Evolutionary conservation across 768 basidiomycete genomes (phyloP).

Genomic region (Melanogaster broomeanus): DNA sequence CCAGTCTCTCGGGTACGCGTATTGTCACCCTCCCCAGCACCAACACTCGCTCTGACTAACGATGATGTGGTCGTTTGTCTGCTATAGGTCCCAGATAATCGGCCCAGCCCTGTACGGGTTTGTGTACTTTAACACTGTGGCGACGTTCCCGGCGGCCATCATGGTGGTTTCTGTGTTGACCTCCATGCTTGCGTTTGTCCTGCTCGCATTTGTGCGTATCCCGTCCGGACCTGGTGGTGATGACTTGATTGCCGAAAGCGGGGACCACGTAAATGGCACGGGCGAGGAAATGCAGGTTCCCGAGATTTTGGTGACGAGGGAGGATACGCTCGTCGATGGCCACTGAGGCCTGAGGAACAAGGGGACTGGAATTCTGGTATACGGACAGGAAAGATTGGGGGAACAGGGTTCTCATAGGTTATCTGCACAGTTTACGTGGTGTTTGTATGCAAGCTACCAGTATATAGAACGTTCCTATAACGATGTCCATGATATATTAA

Average conservation of each 20-base stretch:
- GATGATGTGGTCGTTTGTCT: background rate
- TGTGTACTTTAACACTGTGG: slow-evolving; percentile 71
- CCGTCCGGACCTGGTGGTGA: slow-evolving; percentile 10
- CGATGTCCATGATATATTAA: no score
- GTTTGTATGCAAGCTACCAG: no score
- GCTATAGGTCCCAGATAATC: slow-evolving; percentile 59
- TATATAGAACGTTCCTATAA: no score
- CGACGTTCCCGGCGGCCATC: slow-evolving; percentile 65
- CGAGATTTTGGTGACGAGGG: background rate
- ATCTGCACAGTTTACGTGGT: no score
- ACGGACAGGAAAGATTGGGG: no score
- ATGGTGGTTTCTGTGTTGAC: slow-evolving; percentile 56
- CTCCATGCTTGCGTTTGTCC: slow-evolving; percentile 42
- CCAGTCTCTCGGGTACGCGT: slow-evolving; percentile 59
- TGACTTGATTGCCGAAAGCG: background rate
- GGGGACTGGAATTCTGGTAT: no score
- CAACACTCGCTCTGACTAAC: no score
- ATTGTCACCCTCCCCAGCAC: no score
- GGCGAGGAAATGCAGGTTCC: background rate
- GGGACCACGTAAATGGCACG: background rate
- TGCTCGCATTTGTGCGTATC: slow-evolving; percentile 51
- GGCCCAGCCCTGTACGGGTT: slow-evolving; percentile 75
- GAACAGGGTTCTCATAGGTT: no score
- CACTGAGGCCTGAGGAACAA: slow-evolving; percentile 1
- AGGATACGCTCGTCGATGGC: slow-evolving; percentile 2